Base-by-base conservation (phyloP, 2,329 filamentous ascomycete genomes). In the Fusarium falciforme region DNA sequence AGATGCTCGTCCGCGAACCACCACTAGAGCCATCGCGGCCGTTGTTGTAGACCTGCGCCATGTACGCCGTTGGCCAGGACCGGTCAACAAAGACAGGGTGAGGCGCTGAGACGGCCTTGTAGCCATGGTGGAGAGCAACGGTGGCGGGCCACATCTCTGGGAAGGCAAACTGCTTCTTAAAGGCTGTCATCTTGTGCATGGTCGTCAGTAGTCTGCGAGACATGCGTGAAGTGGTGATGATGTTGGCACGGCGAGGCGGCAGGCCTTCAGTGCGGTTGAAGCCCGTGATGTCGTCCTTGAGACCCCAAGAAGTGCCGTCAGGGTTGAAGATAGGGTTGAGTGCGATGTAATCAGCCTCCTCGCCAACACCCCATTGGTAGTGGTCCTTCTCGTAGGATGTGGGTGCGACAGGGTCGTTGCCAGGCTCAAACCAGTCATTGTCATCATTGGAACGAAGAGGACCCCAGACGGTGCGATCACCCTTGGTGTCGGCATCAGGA, bases 111-210 rank as follows among this genome's bases (percentile, higher is more conserved):
- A 98, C 95, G 40, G 94, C 95, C 85, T 98, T 98, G 84, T 94
- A 92, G 12, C 96, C 96, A 81, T 98, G 95, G 69, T 98, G 95
- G 11, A 98, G 88, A 2, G 95, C 94, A 1, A 94, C 91, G 0
- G 93, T 96, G 1, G 93, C 92, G 0, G 95, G 94, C 94, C 94
- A 98, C 95, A 98, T 98, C 83, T 98, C 96, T 0, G 95, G 94
- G 81, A 97, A 97, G 85, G 96, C 97, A 73, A 94, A 93, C 82
- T 97, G 93, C 77, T 95, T 95, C 79, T 93, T 92, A 78, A 94
- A 89, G 33, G 92, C 91, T 5, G 95, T 98, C 85, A 98, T 95
- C 64, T 91, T 89, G 85, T 98, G 96, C 96, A 98, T 98, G 20
- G 92, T 92, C 70, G 91, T 86, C 16, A 98, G 88, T 57, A 98